A percentile compares a stretch with the other conserved stretches of the same genome.
phyloP scores from a whole-genome alignment of 2,329 filamentous ascomycete genomes.

The Aspergillus tubingensis region DNA sequence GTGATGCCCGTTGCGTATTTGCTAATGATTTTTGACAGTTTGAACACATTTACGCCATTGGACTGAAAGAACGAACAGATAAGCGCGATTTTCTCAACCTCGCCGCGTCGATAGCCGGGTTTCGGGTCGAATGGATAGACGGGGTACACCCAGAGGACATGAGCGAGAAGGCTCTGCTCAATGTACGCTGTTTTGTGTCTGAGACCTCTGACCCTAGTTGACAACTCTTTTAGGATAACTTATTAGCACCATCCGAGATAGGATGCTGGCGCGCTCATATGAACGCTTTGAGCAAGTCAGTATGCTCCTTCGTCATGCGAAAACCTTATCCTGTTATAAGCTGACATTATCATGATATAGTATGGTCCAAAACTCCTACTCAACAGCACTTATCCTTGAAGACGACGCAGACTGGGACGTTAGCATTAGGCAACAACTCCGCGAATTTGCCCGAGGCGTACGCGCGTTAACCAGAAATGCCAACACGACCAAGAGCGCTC shows the following conservation, averaged over 20 bases:
- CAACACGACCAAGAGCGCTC: conserved; percentile 33
- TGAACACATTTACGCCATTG: conserved; percentile 50
- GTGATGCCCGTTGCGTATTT: not conserved
- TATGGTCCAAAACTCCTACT: conserved; percentile 50
- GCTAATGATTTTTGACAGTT: conserved; percentile 32
- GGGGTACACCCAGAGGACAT: conserved; percentile 46
- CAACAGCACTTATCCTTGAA: conserved; percentile 56
- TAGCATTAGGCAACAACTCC: conserved; percentile 52
- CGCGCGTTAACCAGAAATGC: conserved; percentile 33
- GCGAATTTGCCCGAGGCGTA: conserved; percentile 36
- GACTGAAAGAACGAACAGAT: conserved; percentile 51
- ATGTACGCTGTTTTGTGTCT: conserved; percentile 15
- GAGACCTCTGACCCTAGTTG: not conserved
- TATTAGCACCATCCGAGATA: conserved; percentile 21
- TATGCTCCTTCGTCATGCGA: too few relatives aligned
- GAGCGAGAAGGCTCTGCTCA: conserved; percentile 47
- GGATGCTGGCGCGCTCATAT: conserved; percentile 48
- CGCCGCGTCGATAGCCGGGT: conserved; percentile 44
- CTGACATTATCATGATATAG: conserved; percentile 18
- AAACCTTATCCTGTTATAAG: not conserved
- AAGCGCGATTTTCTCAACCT: conserved; percentile 53
- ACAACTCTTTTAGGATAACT: not conserved
- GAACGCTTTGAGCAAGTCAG: conserved; percentile 37
- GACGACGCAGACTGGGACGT: conserved; percentile 63
- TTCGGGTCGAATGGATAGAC: conserved; percentile 49